Conservation (phyloP, 2,329 filamentous ascomycete species). For the Talaromyces sp. region DNA sequence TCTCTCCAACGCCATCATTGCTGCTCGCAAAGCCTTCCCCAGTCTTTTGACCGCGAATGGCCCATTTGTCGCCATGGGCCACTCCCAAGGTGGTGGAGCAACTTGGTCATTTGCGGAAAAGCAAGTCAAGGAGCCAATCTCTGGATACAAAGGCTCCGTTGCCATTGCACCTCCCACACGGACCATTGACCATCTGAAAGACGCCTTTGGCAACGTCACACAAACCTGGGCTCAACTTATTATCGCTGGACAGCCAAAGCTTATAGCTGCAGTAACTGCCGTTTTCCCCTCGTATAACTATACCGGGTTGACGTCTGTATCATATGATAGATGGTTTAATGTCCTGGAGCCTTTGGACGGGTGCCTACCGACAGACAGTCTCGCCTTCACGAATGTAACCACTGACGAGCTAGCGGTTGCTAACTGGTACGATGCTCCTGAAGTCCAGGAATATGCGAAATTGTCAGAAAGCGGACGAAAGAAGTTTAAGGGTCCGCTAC, state of each 20-base stretch:
- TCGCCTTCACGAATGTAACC: conserved; percentile 4
- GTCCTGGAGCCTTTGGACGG: conserved; percentile 4
- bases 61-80: conserved; percentile 43
- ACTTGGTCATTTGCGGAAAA: conserved; percentile 33
- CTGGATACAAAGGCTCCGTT: conserved; percentile 5
- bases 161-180: conserved; percentile 5
- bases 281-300: conserved; percentile 5
- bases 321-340: conserved; percentile 8
- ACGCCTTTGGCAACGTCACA: conserved; percentile 4
- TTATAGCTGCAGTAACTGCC: not conserved
- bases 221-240: conserved; percentile 5
- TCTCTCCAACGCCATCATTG: conserved; percentile 39
- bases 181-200: conserved; percentile 5
- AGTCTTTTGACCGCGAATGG: conserved; percentile 22
- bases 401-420: conserved; percentile 1
- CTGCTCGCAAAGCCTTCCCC: conserved; percentile 41
- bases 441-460: conserved; percentile 1
- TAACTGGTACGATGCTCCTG: conserved; percentile 2
- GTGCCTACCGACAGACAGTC: conserved; percentile 4
- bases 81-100: conserved; percentile 45
- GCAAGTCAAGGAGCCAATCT: conserved; percentile 3
- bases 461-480: conserved; percentile 7
- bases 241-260: conserved; percentile 1
- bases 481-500: conserved; percentile 6
- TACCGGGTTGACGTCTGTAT: not conserved